Evolutionary conservation across 768 basidiomycete species (phyloP), one percentile per base, ranked within the genome.

Genomic region (Boletus tylopilopsis): DNA sequence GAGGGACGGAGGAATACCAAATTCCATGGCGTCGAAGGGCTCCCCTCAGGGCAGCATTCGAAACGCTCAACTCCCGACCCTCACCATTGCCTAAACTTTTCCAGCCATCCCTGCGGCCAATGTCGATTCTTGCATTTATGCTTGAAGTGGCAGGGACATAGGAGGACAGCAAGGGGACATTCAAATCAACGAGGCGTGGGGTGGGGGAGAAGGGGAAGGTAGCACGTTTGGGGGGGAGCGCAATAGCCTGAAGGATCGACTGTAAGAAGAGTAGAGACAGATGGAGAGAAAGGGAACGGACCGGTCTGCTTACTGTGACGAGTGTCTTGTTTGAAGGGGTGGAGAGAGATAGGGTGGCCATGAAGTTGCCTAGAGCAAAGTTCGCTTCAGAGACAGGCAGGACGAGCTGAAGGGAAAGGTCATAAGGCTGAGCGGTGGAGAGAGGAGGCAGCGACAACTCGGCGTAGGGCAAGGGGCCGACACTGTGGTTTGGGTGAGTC

Each of bases 281-380:
- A 38, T 0, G 6, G n/a, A 22, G 1, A 13, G 16, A 39, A 27
- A 32, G 18, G 15, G 10, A 30, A 75, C 85, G 60, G 61, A 91
- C 90, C 11, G 90, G 80, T 53, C 79, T 76, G 52, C 87, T 82
- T 47, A 80, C 71, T 15, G 74, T 68, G 5, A 71, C 67, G 22
- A 93, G 68, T 6, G 87, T 85, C 58, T 76, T 78, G 64, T 90
- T 90, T 16, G 75, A 73, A 24, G 73, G 57, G 0, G 83, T 82
- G 3, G 70, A 72, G 23, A 93, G 67, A 1, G 76, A 81, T 30
- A 92, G 63, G 37, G 73, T 77, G 5, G 81, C 72, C 90, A 93
- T 93, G 67, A 92, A 93, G 64, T 93, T 93, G 35, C 90, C 90
- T 3, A 93, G 79, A 5, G 73, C 82, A 58, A 79, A 71, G 68